These are phyloP conservation scores for Chalaropsis ovoidea DNA, from an alignment of 2,329 filamentous ascomycete genomes.

Conservation along the genomic window DNA sequence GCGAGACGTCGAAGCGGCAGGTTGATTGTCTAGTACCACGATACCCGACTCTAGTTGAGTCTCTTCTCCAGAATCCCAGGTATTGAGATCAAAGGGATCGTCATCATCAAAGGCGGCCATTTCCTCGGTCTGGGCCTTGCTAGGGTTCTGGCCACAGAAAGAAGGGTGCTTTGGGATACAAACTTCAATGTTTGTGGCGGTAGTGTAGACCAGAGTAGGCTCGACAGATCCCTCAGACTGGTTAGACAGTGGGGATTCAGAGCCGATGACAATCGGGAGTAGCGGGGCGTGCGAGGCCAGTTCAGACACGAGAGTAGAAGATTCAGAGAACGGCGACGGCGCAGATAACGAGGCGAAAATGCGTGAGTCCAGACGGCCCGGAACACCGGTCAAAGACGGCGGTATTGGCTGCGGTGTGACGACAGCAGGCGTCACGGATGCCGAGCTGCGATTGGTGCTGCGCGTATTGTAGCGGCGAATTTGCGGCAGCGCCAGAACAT, in stretches of 20 bases:
- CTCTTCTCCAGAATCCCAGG: neutral
- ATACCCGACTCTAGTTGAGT: neutral
- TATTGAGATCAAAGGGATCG: neutral
- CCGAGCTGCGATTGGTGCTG: neutral
- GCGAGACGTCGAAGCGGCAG: neutral
- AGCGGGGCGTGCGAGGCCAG: neutral
- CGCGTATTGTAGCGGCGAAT: constrained; percentile 6
- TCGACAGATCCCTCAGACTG: neutral
- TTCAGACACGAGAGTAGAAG: no score
- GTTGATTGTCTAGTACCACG: neutral
- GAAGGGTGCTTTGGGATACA: neutral
- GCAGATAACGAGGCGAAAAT: no score
- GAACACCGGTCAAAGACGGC: neutral
- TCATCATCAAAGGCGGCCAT: neutral
- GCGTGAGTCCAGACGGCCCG: no score
- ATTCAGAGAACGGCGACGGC: no score
- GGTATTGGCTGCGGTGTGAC: neutral
- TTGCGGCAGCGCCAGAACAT: neutral
- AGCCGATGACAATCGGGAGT: neutral
- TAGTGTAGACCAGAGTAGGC: neutral
- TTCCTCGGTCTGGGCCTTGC: no score
- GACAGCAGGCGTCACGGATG: neutral
- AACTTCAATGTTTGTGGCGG: constrained; percentile 3
- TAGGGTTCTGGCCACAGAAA: neutral
- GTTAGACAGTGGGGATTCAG: neutral